These are phyloP conservation scores for Drosera spatulata DNA, from an alignment of 179 eudicot species.

Conservation along the genomic window DNA sequence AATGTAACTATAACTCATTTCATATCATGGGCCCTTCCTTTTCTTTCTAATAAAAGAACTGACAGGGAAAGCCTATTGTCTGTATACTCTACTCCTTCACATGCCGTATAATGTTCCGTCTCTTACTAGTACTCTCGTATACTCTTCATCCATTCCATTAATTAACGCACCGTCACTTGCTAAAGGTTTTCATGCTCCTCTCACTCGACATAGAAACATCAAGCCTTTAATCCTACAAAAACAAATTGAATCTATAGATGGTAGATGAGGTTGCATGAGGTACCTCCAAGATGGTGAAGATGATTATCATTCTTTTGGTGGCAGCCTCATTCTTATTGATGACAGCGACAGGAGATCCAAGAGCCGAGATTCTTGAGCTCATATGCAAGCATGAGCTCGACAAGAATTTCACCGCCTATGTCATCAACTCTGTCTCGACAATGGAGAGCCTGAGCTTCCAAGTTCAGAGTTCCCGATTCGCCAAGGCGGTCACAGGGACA, in stretches of 20 bases:
- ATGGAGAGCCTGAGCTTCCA: constrained; percentile 50
- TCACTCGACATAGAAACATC: too few species aligned
- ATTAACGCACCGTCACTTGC: too few species aligned
- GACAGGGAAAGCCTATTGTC: too few species aligned
- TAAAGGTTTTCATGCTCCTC: too few species aligned
- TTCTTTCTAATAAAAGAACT: too few species aligned
- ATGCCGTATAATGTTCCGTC: too few species aligned
- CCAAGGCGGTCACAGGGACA: constrained; percentile 21
- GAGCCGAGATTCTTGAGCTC: constrained; percentile 25
- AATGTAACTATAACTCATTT: too few species aligned
- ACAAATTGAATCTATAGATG: not conserved
- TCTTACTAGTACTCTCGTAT: too few species aligned
- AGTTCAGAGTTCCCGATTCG: constrained; percentile 26
- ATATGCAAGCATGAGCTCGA: constrained; percentile 28
- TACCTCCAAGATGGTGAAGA: not conserved
- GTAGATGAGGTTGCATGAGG: not conserved
- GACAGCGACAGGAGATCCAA: constrained; percentile 25
- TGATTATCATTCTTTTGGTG: not conserved
- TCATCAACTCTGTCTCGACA: constrained; percentile 33
- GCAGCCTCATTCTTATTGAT: constrained; percentile 1
- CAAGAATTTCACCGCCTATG: constrained; percentile 24
- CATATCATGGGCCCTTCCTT: too few species aligned
- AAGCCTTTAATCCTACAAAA: too few species aligned
- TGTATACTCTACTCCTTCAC: too few species aligned
- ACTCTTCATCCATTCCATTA: too few species aligned